These are phyloP conservation scores for Jatropha podagrica DNA, from an alignment of 441 rosid genomes.

Conservation along the genomic window DNA sequence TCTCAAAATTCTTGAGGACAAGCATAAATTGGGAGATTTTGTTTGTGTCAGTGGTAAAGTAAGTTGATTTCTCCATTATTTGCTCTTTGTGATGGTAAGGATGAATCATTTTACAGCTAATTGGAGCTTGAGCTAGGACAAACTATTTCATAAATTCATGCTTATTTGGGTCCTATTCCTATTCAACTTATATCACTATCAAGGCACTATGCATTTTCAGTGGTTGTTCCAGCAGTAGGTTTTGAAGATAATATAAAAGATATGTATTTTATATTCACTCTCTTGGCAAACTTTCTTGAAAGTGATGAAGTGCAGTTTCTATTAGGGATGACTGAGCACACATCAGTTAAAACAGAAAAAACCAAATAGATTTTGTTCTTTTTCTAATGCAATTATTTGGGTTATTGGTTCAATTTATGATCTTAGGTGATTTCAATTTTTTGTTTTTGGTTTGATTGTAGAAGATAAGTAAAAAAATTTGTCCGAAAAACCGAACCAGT, in stretches of 20 bases:
- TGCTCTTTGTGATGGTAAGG: slow-evolving; percentile 7
- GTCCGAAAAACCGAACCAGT: no score
- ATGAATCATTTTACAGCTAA: not conserved
- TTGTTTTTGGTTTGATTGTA: no score
- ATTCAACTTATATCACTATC: not conserved
- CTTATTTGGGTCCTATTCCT: not conserved
- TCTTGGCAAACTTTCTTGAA: not conserved
- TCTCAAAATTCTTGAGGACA: slow-evolving; percentile 60
- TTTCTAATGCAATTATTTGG: no score
- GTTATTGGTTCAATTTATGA: no score
- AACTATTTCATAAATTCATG: slow-evolving; percentile 3
- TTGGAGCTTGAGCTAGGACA: slow-evolving; percentile 18
- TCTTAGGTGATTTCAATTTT: no score
- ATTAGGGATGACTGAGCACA: no score
- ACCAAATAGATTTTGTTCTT: no score
- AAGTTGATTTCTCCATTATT: slow-evolving; percentile 26
- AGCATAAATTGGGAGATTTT: slow-evolving; percentile 65
- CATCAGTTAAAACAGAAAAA: no score
- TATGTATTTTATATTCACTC: not conserved
- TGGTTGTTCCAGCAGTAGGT: not conserved
- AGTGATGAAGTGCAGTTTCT: slow-evolving; percentile 13
- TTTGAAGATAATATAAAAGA: not conserved
- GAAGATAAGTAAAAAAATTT: no score
- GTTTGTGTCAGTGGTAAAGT: slow-evolving; percentile 95
- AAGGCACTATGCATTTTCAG: not conserved